Base-by-base conservation (phyloP, 202 grass and related monocot genomes). In the Panicum hallii region DNA sequence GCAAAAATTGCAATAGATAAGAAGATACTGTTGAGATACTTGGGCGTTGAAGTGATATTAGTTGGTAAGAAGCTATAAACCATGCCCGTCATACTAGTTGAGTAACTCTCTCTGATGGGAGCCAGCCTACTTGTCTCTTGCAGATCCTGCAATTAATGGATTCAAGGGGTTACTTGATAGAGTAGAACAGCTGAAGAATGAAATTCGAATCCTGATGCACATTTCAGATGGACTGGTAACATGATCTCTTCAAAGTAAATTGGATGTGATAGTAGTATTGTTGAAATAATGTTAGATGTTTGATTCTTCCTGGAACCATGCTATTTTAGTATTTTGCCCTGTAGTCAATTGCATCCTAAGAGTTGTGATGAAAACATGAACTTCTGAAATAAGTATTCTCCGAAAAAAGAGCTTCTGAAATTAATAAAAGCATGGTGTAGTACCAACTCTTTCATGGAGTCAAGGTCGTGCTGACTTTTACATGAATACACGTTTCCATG, bases 201-300 rank as follows among this genome's bases (percentile, higher is more conserved):
- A 91, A 60, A 74, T 80, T n/a, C 89, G 20, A 94, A 94, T 83
- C 92, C 87, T 7, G 89, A 94, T 62, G 89, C 89, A 3, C 92
- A 94, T 26, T 94, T 91, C 67, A 87, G 45, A 81, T 73, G 84
- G 63, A 90, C 83, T 11, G 91, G 86, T 90, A 83, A 82, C 16
- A 30, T 48, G 32, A 62, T 70, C 14, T 82, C 53, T 48, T 76
- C 66, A 19, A 75, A 70, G 52, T 82, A 82, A 61, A 53, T 53
- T 61, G 19, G 13, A 67, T 75, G 41, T 17, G 34, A 45, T 14
- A 66, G 23, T 3, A 65, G 22, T 62, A 30, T 12, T 30, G 45
- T 80, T 74, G 9, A 5, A 46, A 36, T 53, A 56, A 15, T n/a
- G n/a, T 38, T 72, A 41, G 23, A 67, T 67, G 28, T 9, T 77